Percentiles rank a stretch among this genome's conserved stretches.
These are phyloP conservation scores for Kodamaea sp. DNA, from an alignment of 1,139 yeast species.

Conservation along the genomic window DNA sequence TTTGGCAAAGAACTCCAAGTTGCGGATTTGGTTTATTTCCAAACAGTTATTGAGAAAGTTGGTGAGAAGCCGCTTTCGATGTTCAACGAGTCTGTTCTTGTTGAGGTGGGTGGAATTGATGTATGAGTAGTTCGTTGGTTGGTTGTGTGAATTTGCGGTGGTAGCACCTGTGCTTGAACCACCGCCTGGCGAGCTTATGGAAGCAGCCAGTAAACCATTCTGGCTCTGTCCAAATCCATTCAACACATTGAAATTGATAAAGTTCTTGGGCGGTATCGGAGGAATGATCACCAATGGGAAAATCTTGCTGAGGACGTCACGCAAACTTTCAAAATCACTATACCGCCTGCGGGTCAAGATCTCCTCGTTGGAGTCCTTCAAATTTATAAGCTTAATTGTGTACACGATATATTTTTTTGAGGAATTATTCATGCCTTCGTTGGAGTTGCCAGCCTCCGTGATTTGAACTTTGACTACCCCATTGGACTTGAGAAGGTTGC, in stretches of 20 bases:
- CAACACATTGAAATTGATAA: constrained; percentile 37
- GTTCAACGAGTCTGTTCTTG: constrained; percentile 48
- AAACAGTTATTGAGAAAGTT: constrained; percentile 79
- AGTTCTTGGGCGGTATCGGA: constrained; percentile 93
- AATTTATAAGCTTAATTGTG: constrained; percentile 59
- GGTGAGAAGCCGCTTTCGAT: constrained; percentile 74
- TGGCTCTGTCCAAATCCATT: constrained; percentile 29
- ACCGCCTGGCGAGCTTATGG: constrained; percentile 6
- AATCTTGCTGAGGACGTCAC: constrained; percentile 66
- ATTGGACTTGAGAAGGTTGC: constrained; percentile 33
- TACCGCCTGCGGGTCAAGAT: constrained; percentile 76
- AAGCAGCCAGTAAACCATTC: constrained; percentile 1
- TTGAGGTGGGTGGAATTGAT: constrained; percentile 47
- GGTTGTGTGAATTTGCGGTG: constrained; percentile 2
- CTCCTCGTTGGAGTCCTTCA: constrained; percentile 40
- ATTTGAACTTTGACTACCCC: constrained; percentile 51
- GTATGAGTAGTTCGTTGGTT: constrained; percentile 31
- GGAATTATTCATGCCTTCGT: constrained; percentile 64
- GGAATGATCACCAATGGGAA: constrained; percentile 87
- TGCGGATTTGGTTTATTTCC: constrained; percentile 54
- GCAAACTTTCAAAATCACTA: constrained; percentile 85
- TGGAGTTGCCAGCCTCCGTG: constrained; percentile 75
- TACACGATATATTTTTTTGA: constrained; percentile 75
- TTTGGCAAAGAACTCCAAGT: constrained; percentile 65
- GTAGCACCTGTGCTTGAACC: constrained; percentile 7